Evolutionary conservation across 768 basidiomycete genomes (phyloP), one percentile per base, ranked within the genome.

Genomic region (Amanita jacksonii): DNA sequence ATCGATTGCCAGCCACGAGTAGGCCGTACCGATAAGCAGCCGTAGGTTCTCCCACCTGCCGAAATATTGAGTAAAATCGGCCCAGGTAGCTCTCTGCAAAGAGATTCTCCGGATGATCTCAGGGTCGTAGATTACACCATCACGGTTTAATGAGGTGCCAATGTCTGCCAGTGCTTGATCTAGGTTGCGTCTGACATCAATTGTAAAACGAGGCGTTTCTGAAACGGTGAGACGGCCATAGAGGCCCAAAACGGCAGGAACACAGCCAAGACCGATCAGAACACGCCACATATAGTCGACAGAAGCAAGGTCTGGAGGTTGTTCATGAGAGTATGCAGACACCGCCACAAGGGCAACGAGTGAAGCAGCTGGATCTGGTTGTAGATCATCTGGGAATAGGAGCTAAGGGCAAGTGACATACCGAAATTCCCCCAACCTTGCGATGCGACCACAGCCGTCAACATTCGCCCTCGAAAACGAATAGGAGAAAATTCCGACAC

Each of bases 221-320:
- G 90, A 86, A 55, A 93, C 91, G 19, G 89, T 91, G 24, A 92
- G 73, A 59, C 90, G 86, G 82, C 87, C 91, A 69, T 90, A 92
- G 40, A 92, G 77, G 15, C 86, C 89, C 45, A 90, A 57, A 32
- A 69, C 71, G 45, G 77, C 90, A 27, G 90, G 91, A 39, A 94
- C 67, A 45, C 81, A 85, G 35, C 90, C 90, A 30, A 92, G 68
- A 55, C 90, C 90, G 59, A 94, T 89, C 55, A 93, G 72, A 39
- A 92, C 64, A 54, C 90, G 82, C 90, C 90, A 92, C 57, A 77
- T 73, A 56, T 69, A 74, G 63, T 94, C 90, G 46, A 94, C 70
- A 35, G 73, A 69, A 9, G 57, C 47, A 24, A 67, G 57, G 35
- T 68, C 52, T 30, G 63, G 62, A 34, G 66, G 44, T n/a, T n/a